A percentile compares a stretch with the other conserved stretches of the same genome.
Evolutionary conservation across 495 filamentous ascomycete species (phyloP).

Genomic region (Trichoderma virens): DNA sequence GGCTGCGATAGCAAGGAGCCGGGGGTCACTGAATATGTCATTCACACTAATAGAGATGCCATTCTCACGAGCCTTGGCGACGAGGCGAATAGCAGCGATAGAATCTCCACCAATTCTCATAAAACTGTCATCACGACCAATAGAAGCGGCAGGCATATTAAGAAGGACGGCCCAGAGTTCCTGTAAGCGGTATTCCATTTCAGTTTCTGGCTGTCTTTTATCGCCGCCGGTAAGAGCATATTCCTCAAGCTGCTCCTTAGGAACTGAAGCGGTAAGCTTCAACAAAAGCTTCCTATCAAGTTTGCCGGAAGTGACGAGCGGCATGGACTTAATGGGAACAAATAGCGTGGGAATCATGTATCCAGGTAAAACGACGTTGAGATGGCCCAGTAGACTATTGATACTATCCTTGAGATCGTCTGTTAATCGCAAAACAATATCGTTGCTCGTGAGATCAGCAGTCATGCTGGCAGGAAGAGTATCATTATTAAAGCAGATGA

Average conservation of each 20-base stretch:
- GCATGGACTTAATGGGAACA: constrained; percentile 35
- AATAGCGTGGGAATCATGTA: constrained; percentile 54
- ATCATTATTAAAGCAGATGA: constrained; percentile 15
- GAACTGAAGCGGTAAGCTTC: constrained; percentile 12
- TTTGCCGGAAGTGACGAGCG: constrained; percentile 16
- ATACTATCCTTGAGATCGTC: constrained; percentile 25
- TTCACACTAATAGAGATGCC: neutral
- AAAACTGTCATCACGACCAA: constrained; percentile 14
- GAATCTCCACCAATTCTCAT: neutral
- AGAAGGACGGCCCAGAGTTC: constrained; percentile 41
- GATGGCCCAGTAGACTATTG: constrained; percentile 24
- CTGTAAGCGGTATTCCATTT: constrained; percentile 23
- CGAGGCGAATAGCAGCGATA: constrained; percentile 29
- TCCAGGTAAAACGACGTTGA: constrained; percentile 25
- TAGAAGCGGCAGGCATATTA: constrained; percentile 24
- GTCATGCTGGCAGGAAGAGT: constrained; percentile 20
- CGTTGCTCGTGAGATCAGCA: constrained; percentile 25
- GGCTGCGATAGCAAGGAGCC: constrained; percentile 2
- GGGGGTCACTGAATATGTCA: neutral
- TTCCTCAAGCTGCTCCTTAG: neutral
- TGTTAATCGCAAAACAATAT: constrained; percentile 31
- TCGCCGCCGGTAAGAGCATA: neutral
- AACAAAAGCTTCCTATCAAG: constrained; percentile 14
- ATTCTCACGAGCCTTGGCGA: neutral
- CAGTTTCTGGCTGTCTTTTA: neutral